Evolutionary conservation across 495 filamentous ascomycete genomes (phyloP).

Genomic region (Glonium stellatum): DNA sequence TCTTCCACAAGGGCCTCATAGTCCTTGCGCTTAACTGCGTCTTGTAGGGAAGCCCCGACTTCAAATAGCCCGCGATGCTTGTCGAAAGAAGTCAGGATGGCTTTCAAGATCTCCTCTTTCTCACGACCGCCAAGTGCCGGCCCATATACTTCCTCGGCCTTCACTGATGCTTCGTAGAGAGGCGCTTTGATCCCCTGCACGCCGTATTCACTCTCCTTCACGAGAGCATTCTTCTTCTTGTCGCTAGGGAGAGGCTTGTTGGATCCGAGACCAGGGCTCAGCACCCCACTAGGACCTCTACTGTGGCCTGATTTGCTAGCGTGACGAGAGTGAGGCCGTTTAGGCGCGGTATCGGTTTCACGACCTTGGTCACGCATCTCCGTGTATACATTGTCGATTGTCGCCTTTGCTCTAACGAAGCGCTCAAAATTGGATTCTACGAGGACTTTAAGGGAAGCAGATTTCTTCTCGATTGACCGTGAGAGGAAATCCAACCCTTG

Average conservation of each 20-base stretch:
- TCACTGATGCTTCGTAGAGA: constrained; percentile 78
- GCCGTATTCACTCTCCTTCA: constrained; percentile 92
- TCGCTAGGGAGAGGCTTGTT: constrained; percentile 37
- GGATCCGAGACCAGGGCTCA: constrained; percentile 30
- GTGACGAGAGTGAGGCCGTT: constrained; percentile 31
- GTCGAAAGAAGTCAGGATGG: constrained; percentile 65
- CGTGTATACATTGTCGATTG: constrained; percentile 94
- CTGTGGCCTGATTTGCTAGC: constrained; percentile 59
- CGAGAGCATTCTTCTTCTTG: constrained; percentile 77
- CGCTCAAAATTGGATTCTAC: constrained; percentile 97
- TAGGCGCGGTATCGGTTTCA: constrained; percentile 37
- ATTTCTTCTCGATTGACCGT: constrained; percentile 91
- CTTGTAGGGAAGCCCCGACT: constrained; percentile 65
- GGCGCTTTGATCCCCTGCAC: constrained; percentile 83
- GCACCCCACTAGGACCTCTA: constrained; percentile 44
- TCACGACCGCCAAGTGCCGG: constrained; percentile 89
- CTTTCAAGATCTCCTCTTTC: constrained; percentile 76
- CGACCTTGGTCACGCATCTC: constrained; percentile 89
- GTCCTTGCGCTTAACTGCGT: constrained; percentile 81
- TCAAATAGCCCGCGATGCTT: constrained; percentile 73
- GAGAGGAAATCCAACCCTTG: constrained; percentile 76
- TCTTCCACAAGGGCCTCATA: constrained; percentile 82
- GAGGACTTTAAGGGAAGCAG: constrained; percentile 85
- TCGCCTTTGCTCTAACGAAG: constrained; percentile 91
- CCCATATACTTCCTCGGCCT: constrained; percentile 95